A percentile compares a stretch with the other conserved stretches of the same genome.
phyloP scores from a whole-genome alignment of 179 eudicot genomes.

The Amaranthus tricolor region DNA sequence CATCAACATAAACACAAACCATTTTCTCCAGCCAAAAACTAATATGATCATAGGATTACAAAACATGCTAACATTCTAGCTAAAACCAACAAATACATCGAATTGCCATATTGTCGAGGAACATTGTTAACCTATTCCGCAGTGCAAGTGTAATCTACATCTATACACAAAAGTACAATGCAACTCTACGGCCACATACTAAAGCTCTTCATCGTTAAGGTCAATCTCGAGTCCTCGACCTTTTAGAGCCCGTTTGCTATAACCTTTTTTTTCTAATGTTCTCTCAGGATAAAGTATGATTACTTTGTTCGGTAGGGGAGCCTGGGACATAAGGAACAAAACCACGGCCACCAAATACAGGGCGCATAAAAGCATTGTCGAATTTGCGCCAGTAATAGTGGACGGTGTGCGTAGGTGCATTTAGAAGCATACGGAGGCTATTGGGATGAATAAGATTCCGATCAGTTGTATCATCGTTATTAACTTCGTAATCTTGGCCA shows the following conservation, averaged over 20 bases:
- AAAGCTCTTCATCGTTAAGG: background rate
- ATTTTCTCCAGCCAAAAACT: background rate
- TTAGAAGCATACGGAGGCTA: constrained; percentile 53
- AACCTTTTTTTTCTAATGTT: constrained; percentile 9
- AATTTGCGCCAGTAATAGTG: constrained; percentile 74
- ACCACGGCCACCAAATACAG: constrained; percentile 81
- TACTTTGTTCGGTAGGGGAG: constrained; percentile 51
- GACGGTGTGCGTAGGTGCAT: constrained; percentile 58
- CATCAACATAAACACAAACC: no score
- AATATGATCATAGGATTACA: background rate
- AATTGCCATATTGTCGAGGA: constrained; percentile 13
- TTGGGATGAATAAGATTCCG: constrained; percentile 34
- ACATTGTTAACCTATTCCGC: background rate
- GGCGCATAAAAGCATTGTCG: constrained; percentile 68
- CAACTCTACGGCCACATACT: constrained; percentile 13
- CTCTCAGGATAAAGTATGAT: constrained; percentile 24
- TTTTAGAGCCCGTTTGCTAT: background rate
- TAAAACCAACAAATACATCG: constrained; percentile 22
- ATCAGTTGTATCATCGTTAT: constrained; percentile 11
- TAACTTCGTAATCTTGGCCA: constrained; percentile 33
- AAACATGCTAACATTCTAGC: constrained; percentile 10
- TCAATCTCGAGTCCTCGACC: background rate
- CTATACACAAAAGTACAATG: constrained; percentile 18
- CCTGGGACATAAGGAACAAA: constrained; percentile 55
- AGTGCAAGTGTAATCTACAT: background rate